Percentiles rank a stretch among this genome's conserved stretches.
Conservation (phyloP, 352 stramenopile species). For the Phytophthora fragariae region DNA sequence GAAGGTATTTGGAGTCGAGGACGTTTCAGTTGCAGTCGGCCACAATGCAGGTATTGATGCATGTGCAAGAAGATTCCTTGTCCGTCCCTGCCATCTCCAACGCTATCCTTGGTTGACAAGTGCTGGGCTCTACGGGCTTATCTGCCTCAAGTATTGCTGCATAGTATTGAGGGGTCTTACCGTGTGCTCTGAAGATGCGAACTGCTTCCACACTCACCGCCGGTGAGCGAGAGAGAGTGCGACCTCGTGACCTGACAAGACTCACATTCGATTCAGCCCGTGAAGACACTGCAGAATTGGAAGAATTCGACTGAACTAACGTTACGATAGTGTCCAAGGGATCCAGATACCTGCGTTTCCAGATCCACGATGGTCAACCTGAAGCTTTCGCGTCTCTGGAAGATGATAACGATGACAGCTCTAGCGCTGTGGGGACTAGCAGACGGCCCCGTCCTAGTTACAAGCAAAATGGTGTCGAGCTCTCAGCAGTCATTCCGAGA, state of each 20-base stretch:
- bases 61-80: conserved; percentile 9
- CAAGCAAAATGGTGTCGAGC: conserved; percentile 14
- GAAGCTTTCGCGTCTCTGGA: conserved; percentile 12
- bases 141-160: not conserved
- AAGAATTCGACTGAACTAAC: not conserved
- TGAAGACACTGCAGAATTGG: not conserved
- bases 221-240: not conserved
- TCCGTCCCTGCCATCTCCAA: not conserved
- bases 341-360: not conserved
- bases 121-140: not conserved
- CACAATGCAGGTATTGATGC: not conserved
- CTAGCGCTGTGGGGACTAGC: conserved; percentile 16
- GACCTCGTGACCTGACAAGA: not conserved
- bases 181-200: not conserved
- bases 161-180: not conserved
- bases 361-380: conserved; percentile 11
- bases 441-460: conserved; percentile 12
- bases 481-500: conserved; percentile 16
- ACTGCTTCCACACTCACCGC: not conserved
- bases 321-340: not conserved
- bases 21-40: not conserved
- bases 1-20: conserved; percentile 1
- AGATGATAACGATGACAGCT: conserved; percentile 4
- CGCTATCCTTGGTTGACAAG: conserved; percentile 4
- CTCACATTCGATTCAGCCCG: not conserved